Evolutionary conservation across 2,329 filamentous ascomycete species (phyloP).

Genomic region (Zymoseptoria crescenta): DNA sequence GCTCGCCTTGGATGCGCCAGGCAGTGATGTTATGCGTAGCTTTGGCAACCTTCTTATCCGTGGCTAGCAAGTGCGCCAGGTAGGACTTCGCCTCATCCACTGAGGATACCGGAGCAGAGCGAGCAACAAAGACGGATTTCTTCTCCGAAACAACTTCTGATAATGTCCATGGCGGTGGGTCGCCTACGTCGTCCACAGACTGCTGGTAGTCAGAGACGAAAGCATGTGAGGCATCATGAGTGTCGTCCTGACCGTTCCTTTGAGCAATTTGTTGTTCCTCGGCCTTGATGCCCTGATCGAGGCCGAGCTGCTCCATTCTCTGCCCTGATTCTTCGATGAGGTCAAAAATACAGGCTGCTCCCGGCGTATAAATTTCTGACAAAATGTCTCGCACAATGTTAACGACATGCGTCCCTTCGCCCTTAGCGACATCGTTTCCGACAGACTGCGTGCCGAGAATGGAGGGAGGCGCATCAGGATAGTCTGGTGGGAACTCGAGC

Average conservation of each 20-base stretch:
- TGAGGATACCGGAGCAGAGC: constrained; percentile 61
- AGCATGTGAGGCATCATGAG: background rate
- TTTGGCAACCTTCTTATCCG: constrained; percentile 73
- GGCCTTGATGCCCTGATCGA: constrained; percentile 17
- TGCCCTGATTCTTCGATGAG: constrained; percentile 57
- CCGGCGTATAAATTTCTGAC: constrained; percentile 59
- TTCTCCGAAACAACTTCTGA: constrained; percentile 70
- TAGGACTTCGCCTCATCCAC: constrained; percentile 63
- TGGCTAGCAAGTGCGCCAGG: constrained; percentile 67
- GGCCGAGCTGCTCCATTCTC: constrained; percentile 29
- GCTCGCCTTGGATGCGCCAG: constrained; percentile 66
- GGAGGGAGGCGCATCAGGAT: constrained; percentile 65
- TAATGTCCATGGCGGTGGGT: constrained; percentile 58
- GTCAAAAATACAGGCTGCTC: constrained; percentile 81
- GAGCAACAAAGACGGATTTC: constrained; percentile 81
- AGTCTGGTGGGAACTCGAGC: constrained; percentile 62
- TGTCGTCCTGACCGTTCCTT: constrained; percentile 24
- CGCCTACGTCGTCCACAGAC: constrained; percentile 31
- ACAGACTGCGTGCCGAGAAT: constrained; percentile 74
- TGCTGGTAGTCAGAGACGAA: constrained; percentile 26
- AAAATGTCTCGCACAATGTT: constrained; percentile 61
- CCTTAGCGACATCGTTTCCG: constrained; percentile 56
- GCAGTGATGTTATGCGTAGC: constrained; percentile 95
- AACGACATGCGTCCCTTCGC: constrained; percentile 65
- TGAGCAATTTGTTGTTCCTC: constrained; percentile 25